phyloP scores from a whole-genome alignment of 164 flowering plant genomes.

The Vitis riparia region DNA sequence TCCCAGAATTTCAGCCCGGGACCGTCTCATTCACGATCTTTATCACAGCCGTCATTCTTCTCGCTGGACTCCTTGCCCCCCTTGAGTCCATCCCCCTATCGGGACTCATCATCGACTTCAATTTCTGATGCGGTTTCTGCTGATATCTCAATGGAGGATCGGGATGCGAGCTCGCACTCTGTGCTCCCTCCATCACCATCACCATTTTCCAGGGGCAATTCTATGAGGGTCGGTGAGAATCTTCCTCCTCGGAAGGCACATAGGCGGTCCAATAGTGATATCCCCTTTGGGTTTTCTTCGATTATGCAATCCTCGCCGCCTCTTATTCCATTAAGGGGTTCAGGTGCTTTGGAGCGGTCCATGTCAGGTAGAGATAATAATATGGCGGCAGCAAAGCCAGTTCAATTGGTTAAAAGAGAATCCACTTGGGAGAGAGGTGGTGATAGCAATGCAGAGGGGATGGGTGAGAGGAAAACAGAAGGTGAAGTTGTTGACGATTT shows the following conservation, averaged over 20 bases:
- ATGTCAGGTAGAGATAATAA: conserved; percentile 41
- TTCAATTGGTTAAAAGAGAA: conserved; percentile 65
- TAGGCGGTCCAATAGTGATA: conserved; percentile 86
- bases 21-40: conserved; percentile 76
- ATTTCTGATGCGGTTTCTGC: conserved; percentile 38
- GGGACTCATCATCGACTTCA: conserved; percentile 44
- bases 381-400: conserved; percentile 37
- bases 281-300: conserved; percentile 68
- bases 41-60: conserved; percentile 81
- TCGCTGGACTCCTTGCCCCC: conserved; percentile 85
- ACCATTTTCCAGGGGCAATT: conserved; percentile 19
- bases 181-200: conserved; percentile 30
- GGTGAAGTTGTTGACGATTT: conserved; percentile 84
- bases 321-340: conserved; percentile 38
- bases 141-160: conserved; percentile 77
- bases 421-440: conserved; percentile 47
- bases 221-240: conserved; percentile 52
- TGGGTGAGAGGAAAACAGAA: conserved; percentile 74
- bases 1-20: conserved; percentile 42
- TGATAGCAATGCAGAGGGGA: conserved; percentile 49
- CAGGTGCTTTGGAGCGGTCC: conserved; percentile 37
- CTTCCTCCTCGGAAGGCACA: conserved; percentile 86
- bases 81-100: conserved; percentile 70
- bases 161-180: conserved; percentile 41
- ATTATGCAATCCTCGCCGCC: conserved; percentile 56